Percentiles rank a stretch among this genome's conserved stretches.
phyloP scores from a whole-genome alignment of 2,329 filamentous ascomycete genomes.

The Nigrograna mackinnonii region DNA sequence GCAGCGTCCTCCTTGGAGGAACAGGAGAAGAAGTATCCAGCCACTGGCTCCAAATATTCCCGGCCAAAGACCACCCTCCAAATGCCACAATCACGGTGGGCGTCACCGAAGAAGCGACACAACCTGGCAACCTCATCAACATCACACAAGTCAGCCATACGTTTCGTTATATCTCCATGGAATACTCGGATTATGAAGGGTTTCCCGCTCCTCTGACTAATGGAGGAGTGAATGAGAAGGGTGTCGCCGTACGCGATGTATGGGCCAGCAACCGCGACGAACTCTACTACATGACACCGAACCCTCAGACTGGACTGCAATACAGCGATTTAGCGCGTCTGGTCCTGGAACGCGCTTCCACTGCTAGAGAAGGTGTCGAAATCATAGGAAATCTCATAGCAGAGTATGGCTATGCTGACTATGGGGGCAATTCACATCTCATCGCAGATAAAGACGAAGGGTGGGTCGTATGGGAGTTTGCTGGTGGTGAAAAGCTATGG shows the following conservation, averaged over 20 bases:
- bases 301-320: conserved; percentile 45
- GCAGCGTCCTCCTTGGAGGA: conserved; percentile 49
- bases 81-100: conserved; percentile 49
- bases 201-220: conserved; percentile 50
- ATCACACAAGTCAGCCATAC: conserved; percentile 38
- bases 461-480: conserved; percentile 41
- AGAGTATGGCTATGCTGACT: conserved; percentile 46
- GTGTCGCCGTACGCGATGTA: conserved; percentile 47
- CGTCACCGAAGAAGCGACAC: conserved; percentile 43
- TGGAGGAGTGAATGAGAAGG: conserved; percentile 48
- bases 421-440: conserved; percentile 49
- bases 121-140: conserved; percentile 39
- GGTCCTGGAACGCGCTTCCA: conserved; percentile 45
- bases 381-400: conserved; percentile 45
- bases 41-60: conserved; percentile 53
- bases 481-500: conserved; percentile 37
- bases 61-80: conserved; percentile 43
- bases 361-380: conserved; percentile 47
- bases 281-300: conserved; percentile 45
- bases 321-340: conserved; percentile 47
- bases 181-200: conserved; percentile 45
- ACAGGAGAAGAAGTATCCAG: conserved; percentile 54
- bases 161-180: conserved; percentile 41
- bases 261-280: conserved; percentile 47
- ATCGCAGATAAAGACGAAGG: conserved; percentile 44